Conservation (phyloP, 1,284 basidiomycete genomes). For the Cutaneotrichosporon arboriforme region DNA sequence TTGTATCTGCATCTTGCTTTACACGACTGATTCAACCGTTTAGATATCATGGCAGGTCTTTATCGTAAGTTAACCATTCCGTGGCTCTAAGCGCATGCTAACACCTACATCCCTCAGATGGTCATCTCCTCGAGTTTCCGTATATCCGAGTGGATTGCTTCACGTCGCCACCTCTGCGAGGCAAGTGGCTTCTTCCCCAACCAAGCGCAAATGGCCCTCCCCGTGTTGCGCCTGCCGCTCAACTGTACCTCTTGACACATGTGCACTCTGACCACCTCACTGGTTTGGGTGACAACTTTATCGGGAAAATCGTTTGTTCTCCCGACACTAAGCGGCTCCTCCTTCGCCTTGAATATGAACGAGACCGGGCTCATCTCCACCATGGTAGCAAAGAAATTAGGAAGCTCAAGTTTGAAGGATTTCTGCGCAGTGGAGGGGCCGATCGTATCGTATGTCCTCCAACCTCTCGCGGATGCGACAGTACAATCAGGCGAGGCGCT, state of each 20-base stretch:
- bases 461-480: no score
- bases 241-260: conserved; percentile 70
- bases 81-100: not conserved
- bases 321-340: conserved; percentile 76
- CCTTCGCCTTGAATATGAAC: conserved; percentile 63
- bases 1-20: no score
- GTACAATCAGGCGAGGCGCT: no score
- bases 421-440: not conserved
- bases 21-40: no score
- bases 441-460: no score
- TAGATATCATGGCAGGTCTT: conserved; percentile 32
- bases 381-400: conserved; percentile 56
- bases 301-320: conserved; percentile 62
- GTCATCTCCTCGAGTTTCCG: conserved; percentile 54
- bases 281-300: conserved; percentile 34
- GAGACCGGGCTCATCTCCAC: conserved; percentile 56
- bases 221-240: conserved; percentile 50
- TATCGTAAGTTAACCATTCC: conserved; percentile 22
- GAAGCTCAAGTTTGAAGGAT: conserved; percentile 50
- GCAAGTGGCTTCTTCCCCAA: conserved; percentile 16
- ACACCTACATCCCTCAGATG: conserved; percentile 24
- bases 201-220: conserved; percentile 7
- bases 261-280: conserved; percentile 70
- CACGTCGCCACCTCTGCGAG: conserved; percentile 41
- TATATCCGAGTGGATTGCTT: conserved; percentile 74